Evolutionary conservation across 768 basidiomycete genomes (phyloP).

Genomic region (Agrocybe pediades): DNA sequence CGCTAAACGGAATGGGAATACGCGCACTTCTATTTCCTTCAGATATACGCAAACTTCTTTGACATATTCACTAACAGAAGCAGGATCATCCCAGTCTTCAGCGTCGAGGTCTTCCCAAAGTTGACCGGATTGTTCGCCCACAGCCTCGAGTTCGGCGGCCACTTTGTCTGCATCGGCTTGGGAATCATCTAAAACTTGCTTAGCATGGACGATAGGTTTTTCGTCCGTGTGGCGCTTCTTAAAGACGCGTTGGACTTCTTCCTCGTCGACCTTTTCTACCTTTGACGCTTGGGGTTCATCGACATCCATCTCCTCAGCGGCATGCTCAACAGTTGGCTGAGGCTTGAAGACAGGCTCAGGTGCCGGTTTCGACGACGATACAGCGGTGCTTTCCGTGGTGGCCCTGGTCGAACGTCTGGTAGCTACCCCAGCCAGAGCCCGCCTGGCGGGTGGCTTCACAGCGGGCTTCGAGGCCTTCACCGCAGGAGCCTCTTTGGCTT

Average conservation of each 20-base stretch:
- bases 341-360: constrained; percentile 6
- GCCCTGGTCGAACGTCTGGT: constrained; percentile 12
- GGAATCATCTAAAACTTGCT: constrained; percentile 36
- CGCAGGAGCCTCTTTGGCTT: constrained; percentile 24
- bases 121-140: constrained; percentile 41
- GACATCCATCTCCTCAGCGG: constrained; percentile 21
- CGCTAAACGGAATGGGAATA: neutral
- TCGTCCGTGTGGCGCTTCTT: constrained; percentile 67
- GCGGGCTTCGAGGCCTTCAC: constrained; percentile 17
- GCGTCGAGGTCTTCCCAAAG: constrained; percentile 53
- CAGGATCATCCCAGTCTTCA: constrained; percentile 88
- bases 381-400: constrained; percentile 18
- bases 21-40: constrained; percentile 74
- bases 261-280: constrained; percentile 37
- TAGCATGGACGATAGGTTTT: constrained; percentile 26
- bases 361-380: constrained; percentile 11
- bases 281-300: constrained; percentile 20
- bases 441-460: constrained; percentile 17
- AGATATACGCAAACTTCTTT: constrained; percentile 92
- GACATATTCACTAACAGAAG: constrained; percentile 98
- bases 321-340: constrained; percentile 14
- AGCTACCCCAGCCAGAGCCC: constrained; percentile 10
- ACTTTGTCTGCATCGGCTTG: constrained; percentile 37
- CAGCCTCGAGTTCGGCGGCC: constrained; percentile 42
- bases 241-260: constrained; percentile 50